Conservation (phyloP, 108 stramenopile species). For the Epithemia pelagica region DNA sequence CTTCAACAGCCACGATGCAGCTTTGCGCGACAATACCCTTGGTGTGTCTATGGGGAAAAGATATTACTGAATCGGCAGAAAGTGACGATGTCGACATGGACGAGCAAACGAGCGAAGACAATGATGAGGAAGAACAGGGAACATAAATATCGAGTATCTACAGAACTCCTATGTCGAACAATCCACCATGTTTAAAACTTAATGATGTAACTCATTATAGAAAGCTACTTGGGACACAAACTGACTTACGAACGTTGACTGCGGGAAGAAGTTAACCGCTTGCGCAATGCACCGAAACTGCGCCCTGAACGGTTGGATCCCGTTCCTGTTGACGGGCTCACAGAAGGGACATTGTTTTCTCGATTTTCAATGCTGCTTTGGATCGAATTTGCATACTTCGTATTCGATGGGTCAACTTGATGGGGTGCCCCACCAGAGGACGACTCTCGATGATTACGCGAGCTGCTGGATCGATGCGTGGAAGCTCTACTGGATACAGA, state of each 20-base stretch:
- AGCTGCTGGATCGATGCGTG: background rate
- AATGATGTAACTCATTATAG: no score
- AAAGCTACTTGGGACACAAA: no score
- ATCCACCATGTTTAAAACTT: no score
- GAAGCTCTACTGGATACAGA: constrained; percentile 5
- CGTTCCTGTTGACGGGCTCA: background rate
- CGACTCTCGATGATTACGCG: background rate
- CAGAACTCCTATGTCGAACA: no score
- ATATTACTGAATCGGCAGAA: no score
- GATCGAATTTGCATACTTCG: background rate
- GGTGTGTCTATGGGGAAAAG: constrained; percentile 11
- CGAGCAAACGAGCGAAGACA: no score
- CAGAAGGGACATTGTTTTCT: constrained; percentile 1
- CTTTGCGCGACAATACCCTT: constrained; percentile 27
- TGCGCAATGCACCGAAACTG: background rate
- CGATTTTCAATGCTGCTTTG: constrained; percentile 8
- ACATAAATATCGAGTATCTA: no score
- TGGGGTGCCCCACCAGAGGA: background rate
- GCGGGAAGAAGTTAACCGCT: background rate
- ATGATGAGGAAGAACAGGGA: no score
- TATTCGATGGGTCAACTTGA: background rate
- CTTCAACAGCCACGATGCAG: constrained; percentile 25
- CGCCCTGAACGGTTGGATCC: background rate
- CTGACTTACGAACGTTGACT: no score
- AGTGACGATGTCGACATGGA: no score